These are phyloP conservation scores for Suhomyces wounanorum DNA, from an alignment of 1,139 yeast species.

Conservation along the genomic window DNA sequence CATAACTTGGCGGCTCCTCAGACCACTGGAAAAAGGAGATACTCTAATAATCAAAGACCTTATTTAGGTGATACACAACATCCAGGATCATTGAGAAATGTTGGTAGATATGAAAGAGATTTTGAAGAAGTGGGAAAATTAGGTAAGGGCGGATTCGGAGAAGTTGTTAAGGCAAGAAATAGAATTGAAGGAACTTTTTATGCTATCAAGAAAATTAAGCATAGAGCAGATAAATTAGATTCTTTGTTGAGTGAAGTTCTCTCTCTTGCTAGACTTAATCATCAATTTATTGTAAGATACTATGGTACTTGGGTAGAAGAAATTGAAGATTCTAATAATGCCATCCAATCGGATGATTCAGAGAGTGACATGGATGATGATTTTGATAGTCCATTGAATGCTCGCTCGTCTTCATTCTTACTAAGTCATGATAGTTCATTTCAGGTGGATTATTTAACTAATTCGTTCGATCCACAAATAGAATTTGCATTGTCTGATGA, in stretches of 20 bases:
- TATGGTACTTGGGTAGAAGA: slow-evolving; percentile 98
- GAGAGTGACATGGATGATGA: slow-evolving; percentile 23
- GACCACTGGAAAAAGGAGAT: slow-evolving; percentile 17
- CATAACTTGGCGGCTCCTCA: slow-evolving; percentile 4
- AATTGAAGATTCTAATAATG: slow-evolving; percentile 32
- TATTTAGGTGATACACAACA: slow-evolving; percentile 8
- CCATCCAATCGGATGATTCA: slow-evolving; percentile 22
- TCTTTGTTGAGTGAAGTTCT: slow-evolving; percentile 87
- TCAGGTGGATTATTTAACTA: slow-evolving; percentile 66
- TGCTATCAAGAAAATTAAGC: slow-evolving; percentile 90
- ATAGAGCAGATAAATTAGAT: slow-evolving; percentile 75
- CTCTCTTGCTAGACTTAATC: slow-evolving; percentile 86
- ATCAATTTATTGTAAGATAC: slow-evolving; percentile 92
- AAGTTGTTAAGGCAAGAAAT: slow-evolving; percentile 92
- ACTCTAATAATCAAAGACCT: slow-evolving; percentile 18
- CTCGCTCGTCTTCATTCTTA: slow-evolving; percentile 34
- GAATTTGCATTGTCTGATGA: slow-evolving; percentile 53
- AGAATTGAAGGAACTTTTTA: slow-evolving; percentile 91
- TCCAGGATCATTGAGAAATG: slow-evolving; percentile 15
- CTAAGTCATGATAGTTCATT: slow-evolving; percentile 39
- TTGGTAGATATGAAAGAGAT: slow-evolving; percentile 55
- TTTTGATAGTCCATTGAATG: slow-evolving; percentile 23
- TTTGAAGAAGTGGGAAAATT: slow-evolving; percentile 90
- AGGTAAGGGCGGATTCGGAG: slow-evolving; percentile 98
- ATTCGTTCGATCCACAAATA: slow-evolving; percentile 60